Percentiles rank a stretch among this genome's conserved stretches.
phyloP scores from a whole-genome alignment of 805 yeast genomes.

The Metschnikowia kunwiensis region DNA sequence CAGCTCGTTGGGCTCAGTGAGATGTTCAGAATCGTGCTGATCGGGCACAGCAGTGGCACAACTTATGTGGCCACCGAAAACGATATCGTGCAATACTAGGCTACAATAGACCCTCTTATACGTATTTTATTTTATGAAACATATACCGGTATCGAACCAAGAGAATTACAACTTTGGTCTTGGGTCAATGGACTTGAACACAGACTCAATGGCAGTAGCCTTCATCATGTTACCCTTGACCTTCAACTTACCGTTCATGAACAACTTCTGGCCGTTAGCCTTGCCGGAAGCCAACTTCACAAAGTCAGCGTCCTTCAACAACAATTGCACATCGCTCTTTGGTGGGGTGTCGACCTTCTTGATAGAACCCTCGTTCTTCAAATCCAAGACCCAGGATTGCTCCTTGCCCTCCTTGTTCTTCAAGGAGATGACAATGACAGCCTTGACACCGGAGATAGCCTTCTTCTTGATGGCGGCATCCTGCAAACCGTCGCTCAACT shows the following conservation, averaged over 20 bases:
- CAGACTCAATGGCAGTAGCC: constrained; percentile 72
- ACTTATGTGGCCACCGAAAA: constrained; percentile 11
- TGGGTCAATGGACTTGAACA: constrained; percentile 52
- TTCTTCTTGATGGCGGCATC: constrained; percentile 35
- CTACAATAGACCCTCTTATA: too few species aligned
- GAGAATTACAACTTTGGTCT: constrained; percentile 38
- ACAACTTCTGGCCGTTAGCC: constrained; percentile 80
- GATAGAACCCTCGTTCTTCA: constrained; percentile 19
- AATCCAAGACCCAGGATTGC: constrained; percentile 23
- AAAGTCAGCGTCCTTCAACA: constrained; percentile 65
- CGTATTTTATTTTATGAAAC: neutral
- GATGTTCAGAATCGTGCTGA: constrained; percentile 20
- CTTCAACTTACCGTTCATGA: constrained; percentile 80
- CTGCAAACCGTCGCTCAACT: constrained; percentile 37
- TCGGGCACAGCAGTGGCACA: constrained; percentile 1
- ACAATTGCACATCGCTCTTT: constrained; percentile 61
- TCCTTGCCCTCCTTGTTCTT: constrained; percentile 24
- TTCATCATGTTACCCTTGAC: constrained; percentile 90
- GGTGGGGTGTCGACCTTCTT: constrained; percentile 21
- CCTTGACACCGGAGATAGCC: constrained; percentile 50
- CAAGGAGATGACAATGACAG: constrained; percentile 58
- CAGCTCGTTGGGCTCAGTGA: constrained; percentile 28
- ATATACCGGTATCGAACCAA: constrained; percentile 2
- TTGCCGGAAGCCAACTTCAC: constrained; percentile 71
- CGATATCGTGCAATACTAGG: constrained; percentile 8